These are phyloP conservation scores for Pseudozyma pruni DNA, from an alignment of 1,284 basidiomycete genomes.

Conservation along the genomic window DNA sequence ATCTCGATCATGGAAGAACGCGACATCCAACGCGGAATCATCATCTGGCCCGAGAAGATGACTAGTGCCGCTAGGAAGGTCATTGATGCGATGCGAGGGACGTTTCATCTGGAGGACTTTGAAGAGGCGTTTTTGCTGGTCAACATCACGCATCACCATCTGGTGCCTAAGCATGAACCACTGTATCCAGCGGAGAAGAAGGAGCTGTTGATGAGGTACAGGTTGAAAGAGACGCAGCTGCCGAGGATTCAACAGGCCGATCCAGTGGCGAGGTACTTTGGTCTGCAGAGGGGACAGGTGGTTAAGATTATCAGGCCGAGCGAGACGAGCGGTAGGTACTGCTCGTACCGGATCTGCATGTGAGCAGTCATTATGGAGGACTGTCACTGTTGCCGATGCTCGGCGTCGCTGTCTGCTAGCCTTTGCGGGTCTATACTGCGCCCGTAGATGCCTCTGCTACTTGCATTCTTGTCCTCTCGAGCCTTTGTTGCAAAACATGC, in stretches of 20 bases:
- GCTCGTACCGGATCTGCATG: constrained; percentile 83
- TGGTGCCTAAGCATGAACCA: constrained; percentile 94
- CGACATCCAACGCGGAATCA: constrained; percentile 87
- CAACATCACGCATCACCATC: constrained; percentile 91
- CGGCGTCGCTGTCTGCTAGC: too few relatives aligned
- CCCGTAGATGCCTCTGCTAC: too few relatives aligned
- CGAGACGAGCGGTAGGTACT: constrained; percentile 95
- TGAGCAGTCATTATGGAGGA: constrained; percentile 10
- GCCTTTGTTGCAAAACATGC: too few relatives aligned
- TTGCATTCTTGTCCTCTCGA: too few relatives aligned
- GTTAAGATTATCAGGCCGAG: constrained; percentile 96
- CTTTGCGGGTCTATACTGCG: too few relatives aligned
- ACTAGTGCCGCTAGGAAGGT: constrained; percentile 91
- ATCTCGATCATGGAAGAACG: constrained; percentile 71
- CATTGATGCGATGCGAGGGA: constrained; percentile 70
- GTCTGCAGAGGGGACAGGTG: constrained; percentile 91
- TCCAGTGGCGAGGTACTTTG: constrained; percentile 97
- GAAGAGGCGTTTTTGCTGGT: constrained; percentile 95
- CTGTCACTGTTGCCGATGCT: neutral
- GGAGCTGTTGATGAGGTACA: constrained; percentile 87
- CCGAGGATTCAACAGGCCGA: constrained; percentile 95
- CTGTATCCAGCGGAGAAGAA: constrained; percentile 87
- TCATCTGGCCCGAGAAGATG: constrained; percentile 96
- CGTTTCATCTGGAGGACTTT: constrained; percentile 94
- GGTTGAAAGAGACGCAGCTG: constrained; percentile 96